Base-by-base conservation (phyloP, 768 basidiomycete genomes). In the Grammothele lineata region DNA sequence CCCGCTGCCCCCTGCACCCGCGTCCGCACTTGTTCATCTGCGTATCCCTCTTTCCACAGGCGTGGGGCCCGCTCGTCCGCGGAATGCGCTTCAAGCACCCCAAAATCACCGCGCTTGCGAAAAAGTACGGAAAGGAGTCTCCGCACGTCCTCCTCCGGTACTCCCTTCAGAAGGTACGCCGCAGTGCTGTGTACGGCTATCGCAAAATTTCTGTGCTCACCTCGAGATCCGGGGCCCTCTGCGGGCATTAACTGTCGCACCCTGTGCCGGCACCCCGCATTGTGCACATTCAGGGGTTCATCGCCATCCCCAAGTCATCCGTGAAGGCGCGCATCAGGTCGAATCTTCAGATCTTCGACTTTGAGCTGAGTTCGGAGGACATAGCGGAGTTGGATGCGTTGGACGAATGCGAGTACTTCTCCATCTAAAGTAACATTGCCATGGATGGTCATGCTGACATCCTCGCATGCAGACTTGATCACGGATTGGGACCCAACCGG, bases 1-100 rank as follows among this genome's bases (percentile, higher is more conserved):
- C n/a, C n/a, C n/a, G n/a, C n/a, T n/a, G n/a, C n/a, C n/a, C n/a
- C n/a, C n/a, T n/a, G n/a, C n/a, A n/a, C n/a, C n/a, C n/a, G n/a
- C n/a, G n/a, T n/a, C n/a, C n/a, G n/a, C n/a, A n/a, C n/a, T n/a
- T n/a, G n/a, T n/a, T n/a, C n/a, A n/a, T n/a, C n/a, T n/a, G n/a
- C n/a, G n/a, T n/a, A n/a, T n/a, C n/a, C n/a, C n/a, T n/a, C n/a
- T n/a, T n/a, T n/a, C n/a, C n/a, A n/a, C 21, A 84, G 80, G 85
- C 85, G 5, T 89, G 86, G 85, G 85, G 72, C 8, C 83, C 85
- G 4, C 73, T 89, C 5, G 85, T 79, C 15, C 72, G 85, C 18
- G 83, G 77, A 10, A 68, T 80, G 62, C 73, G 81, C 37, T 85
- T 90, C 66, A 59, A 75, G 17, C 77, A 85, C 63, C 75, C 79